Evolutionary conservation across 2,329 filamentous ascomycete species (phyloP).

Genomic region (Xylariaceae sp.): DNA sequence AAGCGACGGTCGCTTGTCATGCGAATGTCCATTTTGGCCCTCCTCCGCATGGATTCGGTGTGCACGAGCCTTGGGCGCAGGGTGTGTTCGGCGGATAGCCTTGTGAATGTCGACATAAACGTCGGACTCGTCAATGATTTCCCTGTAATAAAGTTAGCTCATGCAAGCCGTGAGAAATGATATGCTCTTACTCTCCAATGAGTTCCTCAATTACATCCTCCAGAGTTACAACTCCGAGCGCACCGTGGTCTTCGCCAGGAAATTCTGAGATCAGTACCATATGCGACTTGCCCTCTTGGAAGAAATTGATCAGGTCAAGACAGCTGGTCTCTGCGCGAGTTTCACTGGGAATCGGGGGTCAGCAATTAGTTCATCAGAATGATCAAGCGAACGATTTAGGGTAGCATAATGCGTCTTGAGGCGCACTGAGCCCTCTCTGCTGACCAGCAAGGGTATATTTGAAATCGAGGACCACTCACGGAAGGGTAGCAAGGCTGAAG

Average conservation of each 20-base stretch:
- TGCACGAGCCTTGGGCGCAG: conserved; percentile 71
- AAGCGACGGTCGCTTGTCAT: conserved; percentile 24
- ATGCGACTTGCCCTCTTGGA: conserved; percentile 98
- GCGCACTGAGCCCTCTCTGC: no score
- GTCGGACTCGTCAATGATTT: conserved; percentile 98
- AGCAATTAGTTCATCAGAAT: no score
- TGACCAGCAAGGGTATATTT: no score
- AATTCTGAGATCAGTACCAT: conserved; percentile 93
- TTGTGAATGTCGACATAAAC: conserved; percentile 98
- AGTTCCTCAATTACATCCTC: conserved; percentile 98
- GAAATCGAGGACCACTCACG: no score
- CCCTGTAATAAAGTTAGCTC: conserved; percentile 37
- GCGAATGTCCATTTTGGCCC: conserved; percentile 9
- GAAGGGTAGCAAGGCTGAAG: conserved; percentile 87
- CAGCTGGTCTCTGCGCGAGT: conserved; percentile 94
- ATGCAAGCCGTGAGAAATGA: neutral
- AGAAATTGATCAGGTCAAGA: conserved; percentile 98
- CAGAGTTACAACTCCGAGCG: conserved; percentile 87
- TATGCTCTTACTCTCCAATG: conserved; percentile 79
- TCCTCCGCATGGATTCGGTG: conserved; percentile 38
- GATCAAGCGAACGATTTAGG: no score
- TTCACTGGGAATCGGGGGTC: no score
- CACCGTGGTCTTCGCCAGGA: conserved; percentile 87
- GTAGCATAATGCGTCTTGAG: no score
- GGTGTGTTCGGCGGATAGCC: conserved; percentile 83